Percentiles rank a stretch among this genome's conserved stretches.
Conservation (phyloP, 768 basidiomycete genomes). For the Glaciozyma martinii region DNA sequence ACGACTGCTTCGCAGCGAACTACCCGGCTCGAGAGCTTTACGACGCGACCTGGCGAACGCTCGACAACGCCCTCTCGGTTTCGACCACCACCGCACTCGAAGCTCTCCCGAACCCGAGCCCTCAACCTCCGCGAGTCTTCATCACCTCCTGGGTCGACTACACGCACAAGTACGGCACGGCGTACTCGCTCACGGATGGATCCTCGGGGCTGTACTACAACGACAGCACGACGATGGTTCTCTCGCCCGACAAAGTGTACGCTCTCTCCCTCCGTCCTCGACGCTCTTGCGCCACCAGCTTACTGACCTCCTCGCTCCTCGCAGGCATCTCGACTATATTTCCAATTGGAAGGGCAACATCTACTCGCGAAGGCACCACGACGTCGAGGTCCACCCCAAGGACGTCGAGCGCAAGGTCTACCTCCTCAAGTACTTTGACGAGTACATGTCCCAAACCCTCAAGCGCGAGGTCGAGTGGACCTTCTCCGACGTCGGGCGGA, state of each 20-base stretch:
- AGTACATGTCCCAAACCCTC: constrained; percentile 84
- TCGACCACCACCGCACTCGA: background rate
- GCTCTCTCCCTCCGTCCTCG: constrained; percentile 38
- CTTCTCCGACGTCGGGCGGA: constrained; percentile 57
- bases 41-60: constrained; percentile 18
- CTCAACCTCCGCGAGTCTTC: constrained; percentile 52
- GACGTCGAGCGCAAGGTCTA: constrained; percentile 85
- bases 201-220: constrained; percentile 94
- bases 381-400: constrained; percentile 53
- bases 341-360: constrained; percentile 55
- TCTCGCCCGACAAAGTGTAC: constrained; percentile 78
- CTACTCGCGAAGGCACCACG: constrained; percentile 61
- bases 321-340: constrained; percentile 82
- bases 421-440: constrained; percentile 84
- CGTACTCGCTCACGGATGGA: constrained; percentile 90
- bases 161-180: constrained; percentile 99
- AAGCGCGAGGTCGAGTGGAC: constrained; percentile 77
- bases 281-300: background rate
- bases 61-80: constrained; percentile 21
- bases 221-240: constrained; percentile 76
- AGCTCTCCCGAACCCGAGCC: background rate
- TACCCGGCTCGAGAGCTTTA: constrained; percentile 23
- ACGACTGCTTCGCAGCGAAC: background rate
- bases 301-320: background rate
- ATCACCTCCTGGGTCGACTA: constrained; percentile 99